A percentile compares a stretch with the other conserved stretches of the same genome.
Evolutionary conservation across 768 basidiomycete genomes (phyloP).

Genomic region (Pluteus cervinus): DNA sequence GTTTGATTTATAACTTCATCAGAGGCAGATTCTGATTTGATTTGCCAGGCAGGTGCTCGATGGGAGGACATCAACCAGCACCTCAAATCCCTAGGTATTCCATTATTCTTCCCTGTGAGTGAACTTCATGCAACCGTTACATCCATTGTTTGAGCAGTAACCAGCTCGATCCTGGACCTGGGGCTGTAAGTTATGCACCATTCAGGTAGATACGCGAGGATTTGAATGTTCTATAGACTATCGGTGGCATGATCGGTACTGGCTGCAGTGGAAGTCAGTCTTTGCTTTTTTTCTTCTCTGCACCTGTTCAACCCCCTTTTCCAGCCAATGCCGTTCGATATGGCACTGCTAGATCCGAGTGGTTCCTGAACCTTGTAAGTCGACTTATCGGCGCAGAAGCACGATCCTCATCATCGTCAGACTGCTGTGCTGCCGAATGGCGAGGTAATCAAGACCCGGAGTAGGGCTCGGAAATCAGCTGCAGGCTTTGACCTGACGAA

Average conservation of each 20-base stretch:
- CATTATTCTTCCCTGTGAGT: slow-evolving; percentile 82
- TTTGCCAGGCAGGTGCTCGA: slow-evolving; percentile 68
- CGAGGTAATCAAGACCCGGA: slow-evolving; percentile 82
- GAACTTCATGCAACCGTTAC: background rate
- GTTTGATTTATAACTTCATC: slow-evolving; percentile 1
- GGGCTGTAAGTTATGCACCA: slow-evolving; percentile 42
- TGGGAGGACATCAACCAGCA: slow-evolving; percentile 77
- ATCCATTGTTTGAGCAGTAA: background rate
- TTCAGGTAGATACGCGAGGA: too few relatives aligned
- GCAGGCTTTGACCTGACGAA: slow-evolving; percentile 87
- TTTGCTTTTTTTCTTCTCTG: slow-evolving; percentile 1
- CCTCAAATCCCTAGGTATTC: slow-evolving; percentile 63
- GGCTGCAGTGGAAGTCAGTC: slow-evolving; percentile 78
- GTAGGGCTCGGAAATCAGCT: slow-evolving; percentile 74
- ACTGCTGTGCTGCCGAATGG: slow-evolving; percentile 83
- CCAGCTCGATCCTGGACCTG: slow-evolving; percentile 69
- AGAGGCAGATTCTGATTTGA: slow-evolving; percentile 71
- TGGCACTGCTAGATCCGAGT: slow-evolving; percentile 83
- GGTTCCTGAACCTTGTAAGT: slow-evolving; percentile 77
- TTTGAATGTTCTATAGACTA: slow-evolving; percentile 55
- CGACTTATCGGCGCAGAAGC: background rate
- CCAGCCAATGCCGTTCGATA: slow-evolving; percentile 79
- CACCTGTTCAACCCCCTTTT: background rate
- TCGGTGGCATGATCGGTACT: slow-evolving; percentile 86
- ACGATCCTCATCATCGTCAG: slow-evolving; percentile 27